Evolutionary conservation across 805 yeast species (phyloP).

Genomic region (Barnettozyma populi): DNA sequence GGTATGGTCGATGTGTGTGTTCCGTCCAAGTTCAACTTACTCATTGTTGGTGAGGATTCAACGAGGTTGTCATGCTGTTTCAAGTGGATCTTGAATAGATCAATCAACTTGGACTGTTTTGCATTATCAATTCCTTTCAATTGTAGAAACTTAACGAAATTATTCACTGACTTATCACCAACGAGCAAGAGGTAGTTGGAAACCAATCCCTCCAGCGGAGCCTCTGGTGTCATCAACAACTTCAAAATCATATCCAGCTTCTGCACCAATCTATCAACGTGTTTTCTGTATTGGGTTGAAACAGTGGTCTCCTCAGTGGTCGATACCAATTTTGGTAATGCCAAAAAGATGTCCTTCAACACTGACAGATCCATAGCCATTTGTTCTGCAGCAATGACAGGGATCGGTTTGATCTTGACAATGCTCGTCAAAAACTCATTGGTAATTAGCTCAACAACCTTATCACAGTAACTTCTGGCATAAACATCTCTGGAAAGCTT

Average conservation of each 20-base stretch:
- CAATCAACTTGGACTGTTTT: slow-evolving; percentile 21
- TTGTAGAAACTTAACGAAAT: slow-evolving; percentile 59
- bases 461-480: slow-evolving; percentile 68
- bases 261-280: slow-evolving; percentile 37
- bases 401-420: slow-evolving; percentile 58
- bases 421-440: slow-evolving; percentile 53
- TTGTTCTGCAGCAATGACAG: slow-evolving; percentile 73
- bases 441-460: slow-evolving; percentile 60
- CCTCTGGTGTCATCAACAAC: slow-evolving; percentile 54
- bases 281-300: slow-evolving; percentile 33
- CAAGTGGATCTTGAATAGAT: slow-evolving; percentile 24
- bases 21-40: slow-evolving; percentile 18
- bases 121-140: slow-evolving; percentile 47
- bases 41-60: slow-evolving; percentile 24
- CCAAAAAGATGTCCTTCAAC: slow-evolving; percentile 47
- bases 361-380: slow-evolving; percentile 65
- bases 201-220: slow-evolving; percentile 63
- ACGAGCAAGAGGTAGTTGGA: slow-evolving; percentile 60
- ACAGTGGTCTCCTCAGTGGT: slow-evolving; percentile 13
- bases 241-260: slow-evolving; percentile 61
- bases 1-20: slow-evolving; percentile 3
- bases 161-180: slow-evolving; percentile 56
- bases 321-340: slow-evolving; percentile 17
- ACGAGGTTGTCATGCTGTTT: slow-evolving; percentile 22
- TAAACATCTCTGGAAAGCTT: slow-evolving; percentile 65